Base-by-base conservation (phyloP, 768 basidiomycete genomes). In the Austroboletus eburneus region DNA sequence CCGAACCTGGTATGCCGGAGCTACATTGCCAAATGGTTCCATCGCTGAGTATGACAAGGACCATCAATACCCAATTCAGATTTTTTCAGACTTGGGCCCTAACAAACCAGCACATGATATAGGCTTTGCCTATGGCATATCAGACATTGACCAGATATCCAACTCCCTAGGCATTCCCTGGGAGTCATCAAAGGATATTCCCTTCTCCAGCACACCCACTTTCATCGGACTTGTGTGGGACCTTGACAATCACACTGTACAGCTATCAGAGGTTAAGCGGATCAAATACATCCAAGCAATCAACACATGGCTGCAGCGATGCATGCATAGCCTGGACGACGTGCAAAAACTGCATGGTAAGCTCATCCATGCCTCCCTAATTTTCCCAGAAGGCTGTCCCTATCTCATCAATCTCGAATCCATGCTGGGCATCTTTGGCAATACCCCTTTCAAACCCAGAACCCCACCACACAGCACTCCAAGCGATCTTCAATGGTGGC, bases 331-430 rank as follows among this genome's bases (percentile, higher is more conserved):
- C 4, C 55, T 70, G 1, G 45, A 62, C 0, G 64, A 75, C 3
- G 63, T 67, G 1, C 54, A 67, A 24, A 66, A 57, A 12, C 60
- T 77, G 0, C 65, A 73, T 41, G 69, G 75, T 0, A 73, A 75
- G 36, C 60, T 76, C 0, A 50, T 71, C 0, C 74, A 75, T 39
- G 49, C 34, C 5, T 17, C 34, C 16, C 34, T 35, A 5, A 4
- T 35, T 8, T 8, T 35, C 4, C 34, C 17, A n/a, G 34, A 35
- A 13, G 17, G 17, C 3, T 6, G 17, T 2, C 34, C 34, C 7
- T 35, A 35, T 17, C 16, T 35, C 5, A 5, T 10, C 16, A 35
- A 35, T 17, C 34, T 35, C 6, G 34, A 35, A 18, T 17, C 34
- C 16, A 35, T 35, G 34, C 8, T 35, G 6, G 17, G 5, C 3